phyloP scores from a whole-genome alignment of 2,329 filamentous ascomycete species.

The Venturia effusa region DNA sequence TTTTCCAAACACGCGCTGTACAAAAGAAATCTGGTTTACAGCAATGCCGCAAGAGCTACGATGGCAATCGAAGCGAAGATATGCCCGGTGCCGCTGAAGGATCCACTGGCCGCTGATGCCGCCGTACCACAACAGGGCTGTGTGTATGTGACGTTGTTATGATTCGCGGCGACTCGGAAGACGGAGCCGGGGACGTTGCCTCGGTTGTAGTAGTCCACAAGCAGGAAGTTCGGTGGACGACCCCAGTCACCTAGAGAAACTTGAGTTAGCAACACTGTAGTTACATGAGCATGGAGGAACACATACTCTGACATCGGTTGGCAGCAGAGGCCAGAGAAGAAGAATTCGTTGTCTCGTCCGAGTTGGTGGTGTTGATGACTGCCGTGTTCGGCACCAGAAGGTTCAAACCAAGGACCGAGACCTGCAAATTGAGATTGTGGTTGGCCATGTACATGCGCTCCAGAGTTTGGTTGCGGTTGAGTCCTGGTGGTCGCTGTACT shows the following conservation, averaged over 20 bases:
- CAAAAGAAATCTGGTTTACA: neutral
- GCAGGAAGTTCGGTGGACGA: conserved; percentile 29
- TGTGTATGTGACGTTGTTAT: conserved; percentile 64
- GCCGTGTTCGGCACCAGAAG: conserved; percentile 27
- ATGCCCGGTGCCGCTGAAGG: neutral
- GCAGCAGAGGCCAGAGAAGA: conserved; percentile 23
- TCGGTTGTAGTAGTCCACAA: conserved; percentile 31
- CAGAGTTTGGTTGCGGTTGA: conserved; percentile 36
- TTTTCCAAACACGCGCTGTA: neutral
- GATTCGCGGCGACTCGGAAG: conserved; percentile 30
- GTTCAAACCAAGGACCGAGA: conserved; percentile 15
- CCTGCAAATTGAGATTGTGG: conserved; percentile 78
- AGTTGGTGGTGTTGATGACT: conserved; percentile 25
- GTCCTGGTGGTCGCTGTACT: conserved; percentile 61
- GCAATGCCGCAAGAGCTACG: neutral
- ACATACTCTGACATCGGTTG: conserved; percentile 23
- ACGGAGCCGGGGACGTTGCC: conserved; percentile 27
- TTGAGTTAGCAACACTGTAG: conserved; percentile 10
- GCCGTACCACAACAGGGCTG: conserved; percentile 43
- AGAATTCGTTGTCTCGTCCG: conserved; percentile 20
- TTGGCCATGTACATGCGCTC: conserved; percentile 72
- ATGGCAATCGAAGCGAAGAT: neutral
- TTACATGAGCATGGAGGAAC: neutral
- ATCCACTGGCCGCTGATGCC: neutral
- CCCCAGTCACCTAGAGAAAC: conserved; percentile 20